Evolutionary conservation across 495 filamentous ascomycete genomes (phyloP).

Genomic region (Aspergillus incahuasiensis): DNA sequence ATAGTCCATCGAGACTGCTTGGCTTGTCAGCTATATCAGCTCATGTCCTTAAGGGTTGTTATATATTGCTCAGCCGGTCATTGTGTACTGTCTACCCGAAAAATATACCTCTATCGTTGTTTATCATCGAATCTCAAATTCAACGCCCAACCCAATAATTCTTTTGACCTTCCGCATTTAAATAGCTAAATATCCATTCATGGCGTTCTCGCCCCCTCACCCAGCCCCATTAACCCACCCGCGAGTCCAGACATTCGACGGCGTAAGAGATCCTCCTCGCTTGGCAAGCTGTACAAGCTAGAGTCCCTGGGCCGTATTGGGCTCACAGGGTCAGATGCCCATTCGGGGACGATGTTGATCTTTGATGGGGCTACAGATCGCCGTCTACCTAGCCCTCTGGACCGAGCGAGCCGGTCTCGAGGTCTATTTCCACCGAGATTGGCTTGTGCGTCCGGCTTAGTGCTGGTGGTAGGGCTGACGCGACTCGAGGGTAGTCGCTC

Average conservation of each 20-base stretch:
- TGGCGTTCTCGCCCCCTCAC: conserved; percentile 42
- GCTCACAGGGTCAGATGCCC: conserved; percentile 18
- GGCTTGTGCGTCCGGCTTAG: not conserved
- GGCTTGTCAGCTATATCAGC: too few relatives aligned
- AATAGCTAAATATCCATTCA: too few relatives aligned
- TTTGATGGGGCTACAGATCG: conserved; percentile 17
- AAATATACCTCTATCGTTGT: too few relatives aligned
- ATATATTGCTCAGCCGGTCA: too few relatives aligned
- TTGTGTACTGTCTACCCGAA: too few relatives aligned
- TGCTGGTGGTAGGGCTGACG: not conserved
- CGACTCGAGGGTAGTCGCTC: not conserved
- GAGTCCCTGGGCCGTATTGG: conserved; percentile 35
- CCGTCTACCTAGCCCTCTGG: conserved; percentile 9
- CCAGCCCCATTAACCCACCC: conserved; percentile 67
- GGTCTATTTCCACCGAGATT: not conserved
- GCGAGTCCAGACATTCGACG: conserved; percentile 82
- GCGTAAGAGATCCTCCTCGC: conserved; percentile 77
- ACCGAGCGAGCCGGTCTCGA: conserved; percentile 4
- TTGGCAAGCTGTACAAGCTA: conserved; percentile 69
- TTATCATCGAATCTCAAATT: too few relatives aligned
- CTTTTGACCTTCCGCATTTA: too few relatives aligned
- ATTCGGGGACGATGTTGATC: conserved; percentile 26
- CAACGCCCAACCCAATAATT: too few relatives aligned
- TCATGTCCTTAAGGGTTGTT: too few relatives aligned
- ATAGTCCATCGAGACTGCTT: too few relatives aligned